A percentile compares a stretch with the other conserved stretches of the same genome.
Conservation (phyloP, 179 eudicot genomes). For the Carnegiea gigantea region DNA sequence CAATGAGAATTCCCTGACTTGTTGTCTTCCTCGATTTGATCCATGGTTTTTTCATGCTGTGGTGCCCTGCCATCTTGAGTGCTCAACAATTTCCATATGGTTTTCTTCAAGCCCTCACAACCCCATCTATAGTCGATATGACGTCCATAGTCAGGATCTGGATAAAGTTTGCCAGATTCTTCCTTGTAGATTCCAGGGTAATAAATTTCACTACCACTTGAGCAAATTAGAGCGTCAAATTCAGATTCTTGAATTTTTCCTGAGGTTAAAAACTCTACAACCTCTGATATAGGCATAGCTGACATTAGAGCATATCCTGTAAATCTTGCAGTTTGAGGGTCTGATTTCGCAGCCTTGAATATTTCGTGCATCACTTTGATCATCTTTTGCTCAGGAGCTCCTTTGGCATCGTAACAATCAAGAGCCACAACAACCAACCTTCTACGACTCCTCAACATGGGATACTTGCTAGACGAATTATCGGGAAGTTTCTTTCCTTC, state of each 20-base stretch:
- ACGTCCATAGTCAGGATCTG: slow-evolving; percentile 57
- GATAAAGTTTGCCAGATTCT: slow-evolving; percentile 45
- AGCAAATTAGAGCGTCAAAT: slow-evolving; percentile 70
- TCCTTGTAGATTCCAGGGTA: slow-evolving; percentile 53
- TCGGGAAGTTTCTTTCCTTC: slow-evolving; percentile 26
- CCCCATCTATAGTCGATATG: slow-evolving; percentile 85
- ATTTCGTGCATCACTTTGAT: slow-evolving; percentile 48
- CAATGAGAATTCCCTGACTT: slow-evolving; percentile 65
- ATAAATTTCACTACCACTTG: slow-evolving; percentile 73
- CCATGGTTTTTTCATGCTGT: slow-evolving; percentile 23
- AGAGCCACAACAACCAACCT: slow-evolving; percentile 56
- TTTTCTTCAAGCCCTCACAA: slow-evolving; percentile 56
- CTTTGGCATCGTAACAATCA: slow-evolving; percentile 57
- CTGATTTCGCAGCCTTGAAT: slow-evolving; percentile 48
- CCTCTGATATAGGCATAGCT: slow-evolving; percentile 62
- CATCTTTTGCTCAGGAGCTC: slow-evolving; percentile 57
- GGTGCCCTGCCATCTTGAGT: slow-evolving; percentile 33
- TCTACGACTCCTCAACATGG: slow-evolving; percentile 54
- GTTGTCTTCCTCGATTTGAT: slow-evolving; percentile 44
- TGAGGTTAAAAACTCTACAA: slow-evolving; percentile 43
- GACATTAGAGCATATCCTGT: slow-evolving; percentile 64
- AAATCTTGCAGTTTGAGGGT: slow-evolving; percentile 46
- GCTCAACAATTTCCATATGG: slow-evolving; percentile 59
- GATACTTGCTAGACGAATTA: slow-evolving; percentile 47
- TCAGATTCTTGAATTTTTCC: slow-evolving; percentile 56